Evolutionary conservation across 192 early-diverging fungal species (phyloP).

Genomic region (Lobosporangium transversale): DNA sequence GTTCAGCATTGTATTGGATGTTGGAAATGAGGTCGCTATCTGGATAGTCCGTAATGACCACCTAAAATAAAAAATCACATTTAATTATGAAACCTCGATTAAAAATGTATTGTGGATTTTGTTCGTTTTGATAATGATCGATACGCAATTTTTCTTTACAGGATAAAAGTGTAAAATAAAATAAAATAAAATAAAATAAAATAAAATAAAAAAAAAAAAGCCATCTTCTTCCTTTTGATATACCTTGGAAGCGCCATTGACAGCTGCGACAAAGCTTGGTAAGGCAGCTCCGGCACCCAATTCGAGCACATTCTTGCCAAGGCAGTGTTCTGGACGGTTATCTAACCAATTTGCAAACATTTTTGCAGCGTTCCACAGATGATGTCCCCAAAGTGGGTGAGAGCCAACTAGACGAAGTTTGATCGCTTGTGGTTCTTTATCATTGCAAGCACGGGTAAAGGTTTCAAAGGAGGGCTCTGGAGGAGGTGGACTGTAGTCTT

Average conservation of each 20-base stretch:
- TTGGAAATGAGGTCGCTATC: slow-evolving; percentile 81
- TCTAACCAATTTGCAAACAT: slow-evolving; percentile 85
- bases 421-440: slow-evolving; percentile 48
- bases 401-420: slow-evolving; percentile 72
- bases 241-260: slow-evolving; percentile 78
- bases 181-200: not conserved
- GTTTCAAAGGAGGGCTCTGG: slow-evolving; percentile 65
- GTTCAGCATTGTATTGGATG: slow-evolving; percentile 74
- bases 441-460: slow-evolving; percentile 60
- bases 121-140: no score
- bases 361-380: slow-evolving; percentile 92
- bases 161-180: not conserved
- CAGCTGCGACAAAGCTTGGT: slow-evolving; percentile 75
- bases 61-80: slow-evolving; percentile 18
- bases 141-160: no score
- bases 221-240: not conserved
- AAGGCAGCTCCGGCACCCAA: slow-evolving; percentile 87
- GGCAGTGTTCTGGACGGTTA: slow-evolving; percentile 64
- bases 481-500: slow-evolving; percentile 50
- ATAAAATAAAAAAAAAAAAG: not conserved
- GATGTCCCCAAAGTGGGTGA: slow-evolving; percentile 88
- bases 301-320: slow-evolving; percentile 77
- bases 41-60: slow-evolving; percentile 80
- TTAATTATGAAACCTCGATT: not conserved
- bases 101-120: no score